Evolutionary conservation across 2,329 filamentous ascomycete genomes (phyloP).

Genomic region (Cadophora sp.): DNA sequence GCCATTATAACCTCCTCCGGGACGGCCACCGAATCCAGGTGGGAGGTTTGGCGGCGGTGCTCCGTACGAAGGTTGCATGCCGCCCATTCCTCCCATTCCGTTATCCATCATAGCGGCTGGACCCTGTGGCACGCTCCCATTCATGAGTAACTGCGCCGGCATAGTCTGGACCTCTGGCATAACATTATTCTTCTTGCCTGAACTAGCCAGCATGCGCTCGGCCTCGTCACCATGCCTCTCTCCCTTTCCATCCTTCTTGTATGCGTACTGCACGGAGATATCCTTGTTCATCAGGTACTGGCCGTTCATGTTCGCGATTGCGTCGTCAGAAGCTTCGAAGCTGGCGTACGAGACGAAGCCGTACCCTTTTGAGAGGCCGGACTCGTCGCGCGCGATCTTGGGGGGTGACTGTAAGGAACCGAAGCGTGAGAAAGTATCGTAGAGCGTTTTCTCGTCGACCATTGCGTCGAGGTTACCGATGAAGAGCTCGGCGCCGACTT

Average conservation of each 20-base stretch:
- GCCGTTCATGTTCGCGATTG: slow-evolving; percentile 90
- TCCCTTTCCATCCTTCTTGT: slow-evolving; percentile 98
- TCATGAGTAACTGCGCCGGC: slow-evolving; percentile 48
- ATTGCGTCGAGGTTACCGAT: slow-evolving; percentile 93
- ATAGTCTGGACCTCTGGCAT: slow-evolving; percentile 66
- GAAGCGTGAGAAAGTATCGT: slow-evolving; percentile 94
- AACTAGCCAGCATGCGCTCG: slow-evolving; percentile 87
- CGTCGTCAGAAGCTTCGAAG: slow-evolving; percentile 93
- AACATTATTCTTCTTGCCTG: slow-evolving; percentile 94
- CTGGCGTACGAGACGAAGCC: slow-evolving; percentile 93
- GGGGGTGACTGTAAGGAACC: slow-evolving; percentile 83
- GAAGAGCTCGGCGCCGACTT: slow-evolving; percentile 96
- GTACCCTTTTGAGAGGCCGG: slow-evolving; percentile 90
- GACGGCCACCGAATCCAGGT: slow-evolving; percentile 41
- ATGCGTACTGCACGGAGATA: slow-evolving; percentile 95
- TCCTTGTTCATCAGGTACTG: slow-evolving; percentile 98
- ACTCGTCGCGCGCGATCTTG: slow-evolving; percentile 91
- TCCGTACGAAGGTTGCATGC: slow-evolving; percentile 26
- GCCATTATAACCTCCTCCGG: slow-evolving; percentile 40
- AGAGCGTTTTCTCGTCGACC: slow-evolving; percentile 95
- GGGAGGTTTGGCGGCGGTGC: slow-evolving; percentile 39
- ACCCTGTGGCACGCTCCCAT: slow-evolving; percentile 50
- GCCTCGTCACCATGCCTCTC: slow-evolving; percentile 95
- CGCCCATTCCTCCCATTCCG: slow-evolving; percentile 30
- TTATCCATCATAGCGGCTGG: slow-evolving; percentile 50